These are phyloP conservation scores for Auriscalpium orientale DNA, from an alignment of 768 basidiomycete species.

Conservation along the genomic window DNA sequence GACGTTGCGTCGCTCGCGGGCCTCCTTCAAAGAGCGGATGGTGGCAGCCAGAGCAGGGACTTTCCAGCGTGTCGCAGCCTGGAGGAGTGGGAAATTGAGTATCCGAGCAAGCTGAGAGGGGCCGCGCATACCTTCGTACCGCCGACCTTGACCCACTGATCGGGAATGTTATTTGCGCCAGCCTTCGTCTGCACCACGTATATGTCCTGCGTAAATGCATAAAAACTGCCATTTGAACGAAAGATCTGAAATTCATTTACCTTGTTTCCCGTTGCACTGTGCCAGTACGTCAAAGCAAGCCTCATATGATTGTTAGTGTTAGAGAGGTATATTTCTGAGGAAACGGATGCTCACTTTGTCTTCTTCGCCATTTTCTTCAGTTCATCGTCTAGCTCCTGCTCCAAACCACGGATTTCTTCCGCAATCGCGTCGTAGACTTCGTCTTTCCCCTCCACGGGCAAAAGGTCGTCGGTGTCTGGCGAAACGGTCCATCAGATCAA, in stretches of 20 bases:
- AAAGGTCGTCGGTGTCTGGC: constrained; percentile 56
- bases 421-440: constrained; percentile 75
- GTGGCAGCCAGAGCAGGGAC: constrained; percentile 64
- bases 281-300: constrained; percentile 51
- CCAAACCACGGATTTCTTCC: constrained; percentile 61
- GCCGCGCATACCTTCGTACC: constrained; percentile 60
- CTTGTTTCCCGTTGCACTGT: constrained; percentile 80
- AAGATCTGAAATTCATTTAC: constrained; percentile 25
- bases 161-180: constrained; percentile 57
- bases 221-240: not conserved
- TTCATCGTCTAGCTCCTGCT: constrained; percentile 61
- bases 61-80: constrained; percentile 73
- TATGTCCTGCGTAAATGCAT: constrained; percentile 55
- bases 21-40: constrained; percentile 85
- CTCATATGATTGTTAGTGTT: constrained; percentile 29
- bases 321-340: not conserved
- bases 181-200: constrained; percentile 75
- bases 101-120: not conserved
- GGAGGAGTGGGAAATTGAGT: constrained; percentile 1
- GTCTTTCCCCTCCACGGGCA: constrained; percentile 82
- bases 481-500: not conserved
- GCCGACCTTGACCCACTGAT: constrained; percentile 74
- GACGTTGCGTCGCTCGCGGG: constrained; percentile 76
- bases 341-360: constrained; percentile 43
- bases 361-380: constrained; percentile 60